Percentiles rank a stretch among this genome's conserved stretches.
phyloP scores from a whole-genome alignment of 108 stramenopile species.

The Nannochloropsis gaditana region DNA sequence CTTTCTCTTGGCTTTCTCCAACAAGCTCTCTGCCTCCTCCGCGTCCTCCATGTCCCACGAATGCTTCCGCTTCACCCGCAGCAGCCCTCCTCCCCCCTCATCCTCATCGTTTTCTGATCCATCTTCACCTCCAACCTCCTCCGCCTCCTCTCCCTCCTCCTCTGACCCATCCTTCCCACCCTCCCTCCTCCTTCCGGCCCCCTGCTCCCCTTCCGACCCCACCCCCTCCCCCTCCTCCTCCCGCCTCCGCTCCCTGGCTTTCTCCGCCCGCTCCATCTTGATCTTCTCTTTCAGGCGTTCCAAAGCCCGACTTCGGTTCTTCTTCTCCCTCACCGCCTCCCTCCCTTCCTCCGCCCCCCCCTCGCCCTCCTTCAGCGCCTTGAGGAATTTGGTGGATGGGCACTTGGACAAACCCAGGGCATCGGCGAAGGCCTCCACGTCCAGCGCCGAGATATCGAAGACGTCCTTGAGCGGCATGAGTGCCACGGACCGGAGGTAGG shows the following conservation, averaged over 20 bases:
- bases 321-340: conserved; percentile 69
- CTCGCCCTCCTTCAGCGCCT: conserved; percentile 50
- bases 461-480: conserved; percentile 79
- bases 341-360: conserved; percentile 55
- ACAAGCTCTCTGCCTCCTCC: conserved; percentile 21
- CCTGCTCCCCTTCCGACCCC: background rate
- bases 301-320: conserved; percentile 83
- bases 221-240: background rate
- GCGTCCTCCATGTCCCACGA: conserved; percentile 21
- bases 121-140: conserved; percentile 22
- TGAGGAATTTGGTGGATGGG: conserved; percentile 23
- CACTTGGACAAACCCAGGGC: conserved; percentile 76
- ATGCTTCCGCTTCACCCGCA: conserved; percentile 37
- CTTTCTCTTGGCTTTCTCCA: conserved; percentile 25
- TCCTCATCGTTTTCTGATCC: conserved; percentile 43
- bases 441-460: conserved; percentile 64
- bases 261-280: conserved; percentile 72
- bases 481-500: conserved; percentile 76
- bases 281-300: conserved; percentile 87
- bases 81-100: conserved; percentile 60
- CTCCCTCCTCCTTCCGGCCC: conserved; percentile 15
- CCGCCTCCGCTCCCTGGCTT: conserved; percentile 52
- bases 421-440: conserved; percentile 70
- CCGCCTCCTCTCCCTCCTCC: conserved; percentile 19
- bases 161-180: conserved; percentile 40